These are phyloP conservation scores for Lepiota venenata DNA, from an alignment of 768 basidiomycete genomes.

Conservation along the genomic window DNA sequence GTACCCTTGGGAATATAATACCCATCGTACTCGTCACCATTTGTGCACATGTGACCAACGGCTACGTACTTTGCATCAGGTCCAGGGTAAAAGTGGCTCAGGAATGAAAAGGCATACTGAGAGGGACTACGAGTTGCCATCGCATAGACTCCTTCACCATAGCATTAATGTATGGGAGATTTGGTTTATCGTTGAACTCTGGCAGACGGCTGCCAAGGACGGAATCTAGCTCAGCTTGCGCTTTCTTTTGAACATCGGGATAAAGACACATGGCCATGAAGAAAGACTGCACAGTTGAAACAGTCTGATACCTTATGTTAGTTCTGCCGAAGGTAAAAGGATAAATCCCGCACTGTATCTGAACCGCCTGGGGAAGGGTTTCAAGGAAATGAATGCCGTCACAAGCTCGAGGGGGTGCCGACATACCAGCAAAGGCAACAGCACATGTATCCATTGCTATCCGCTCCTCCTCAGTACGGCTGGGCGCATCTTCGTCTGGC, in stretches of 20 bases:
- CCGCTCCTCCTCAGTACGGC: too few species aligned
- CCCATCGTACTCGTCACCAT: neutral
- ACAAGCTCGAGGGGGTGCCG: neutral
- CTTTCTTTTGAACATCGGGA: slow-evolving; percentile 20
- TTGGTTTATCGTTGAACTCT: slow-evolving; percentile 17
- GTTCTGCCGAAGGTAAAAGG: neutral
- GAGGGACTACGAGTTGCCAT: slow-evolving; percentile 18
- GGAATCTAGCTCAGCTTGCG: slow-evolving; percentile 35
- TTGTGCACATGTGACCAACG: neutral
- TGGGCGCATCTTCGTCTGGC: too few species aligned
- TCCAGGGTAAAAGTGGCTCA: neutral
- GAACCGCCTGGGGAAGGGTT: too few species aligned
- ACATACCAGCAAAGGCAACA: slow-evolving; percentile 7
- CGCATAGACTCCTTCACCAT: slow-evolving; percentile 28
- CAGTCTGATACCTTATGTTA: neutral
- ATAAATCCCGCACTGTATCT: too few species aligned
- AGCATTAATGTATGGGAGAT: slow-evolving; percentile 18
- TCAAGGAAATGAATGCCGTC: too few species aligned
- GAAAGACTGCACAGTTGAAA: slow-evolving; percentile 14
- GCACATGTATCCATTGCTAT: neutral
- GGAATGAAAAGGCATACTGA: slow-evolving; percentile 1
- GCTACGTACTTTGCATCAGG: neutral
- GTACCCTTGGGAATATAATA: slow-evolving; percentile 1
- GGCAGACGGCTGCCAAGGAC: slow-evolving; percentile 30
- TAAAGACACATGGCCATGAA: slow-evolving; percentile 17